Conservation (phyloP, 495 filamentous ascomycete genomes). For the Xylaria cubensis region DNA sequence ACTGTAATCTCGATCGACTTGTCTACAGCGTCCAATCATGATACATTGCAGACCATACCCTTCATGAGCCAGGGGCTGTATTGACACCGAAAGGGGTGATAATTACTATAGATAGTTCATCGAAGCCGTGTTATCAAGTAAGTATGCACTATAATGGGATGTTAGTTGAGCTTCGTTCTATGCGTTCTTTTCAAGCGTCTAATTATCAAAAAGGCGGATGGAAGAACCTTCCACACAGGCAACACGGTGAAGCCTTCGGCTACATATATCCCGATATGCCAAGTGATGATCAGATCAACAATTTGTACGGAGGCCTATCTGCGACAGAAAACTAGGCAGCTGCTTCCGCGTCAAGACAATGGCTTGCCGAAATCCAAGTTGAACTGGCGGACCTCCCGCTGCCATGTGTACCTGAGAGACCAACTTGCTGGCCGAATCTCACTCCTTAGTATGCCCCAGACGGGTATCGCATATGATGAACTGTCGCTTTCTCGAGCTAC, state of each 20-base stretch:
- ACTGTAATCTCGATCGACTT: constrained; percentile 58
- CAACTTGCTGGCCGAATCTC: constrained; percentile 30
- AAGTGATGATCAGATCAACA: constrained; percentile 40
- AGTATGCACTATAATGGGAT: not conserved
- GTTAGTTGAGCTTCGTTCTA: not conserved
- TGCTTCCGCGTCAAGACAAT: constrained; percentile 31
- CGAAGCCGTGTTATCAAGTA: constrained; percentile 54
- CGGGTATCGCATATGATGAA: constrained; percentile 31
- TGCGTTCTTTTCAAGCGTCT: not conserved
- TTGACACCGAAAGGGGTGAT: constrained; percentile 35
- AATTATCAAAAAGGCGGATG: constrained; percentile 25
- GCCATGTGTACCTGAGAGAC: constrained; percentile 41
- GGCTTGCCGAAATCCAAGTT: constrained; percentile 41
- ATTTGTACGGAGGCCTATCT: constrained; percentile 37
- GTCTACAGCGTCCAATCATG: constrained; percentile 43
- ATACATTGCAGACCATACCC: constrained; percentile 35
- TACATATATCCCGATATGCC: constrained; percentile 55
- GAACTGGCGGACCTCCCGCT: constrained; percentile 42
- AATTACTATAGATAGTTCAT: constrained; percentile 47
- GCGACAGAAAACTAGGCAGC: not conserved
- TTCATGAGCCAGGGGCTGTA: constrained; percentile 40
- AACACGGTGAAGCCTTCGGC: constrained; percentile 47
- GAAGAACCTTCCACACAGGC: constrained; percentile 47
- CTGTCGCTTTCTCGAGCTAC: constrained; percentile 29
- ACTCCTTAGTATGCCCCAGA: constrained; percentile 35